Evolutionary conservation across 78 protist species (phyloP).

Genomic region (Dictyostelium intermedium): DNA sequence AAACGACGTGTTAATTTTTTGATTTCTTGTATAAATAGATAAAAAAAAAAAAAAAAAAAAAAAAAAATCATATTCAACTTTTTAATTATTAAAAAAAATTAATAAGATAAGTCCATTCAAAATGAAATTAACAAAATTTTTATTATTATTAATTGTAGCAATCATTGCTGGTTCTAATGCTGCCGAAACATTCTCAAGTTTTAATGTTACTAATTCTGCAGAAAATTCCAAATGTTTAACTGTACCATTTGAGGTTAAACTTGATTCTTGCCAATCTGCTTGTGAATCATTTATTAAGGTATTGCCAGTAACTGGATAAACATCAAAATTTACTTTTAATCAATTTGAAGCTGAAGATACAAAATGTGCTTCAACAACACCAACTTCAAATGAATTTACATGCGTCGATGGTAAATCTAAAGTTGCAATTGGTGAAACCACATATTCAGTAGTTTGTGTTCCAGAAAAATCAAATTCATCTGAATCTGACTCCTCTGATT

Average conservation of each 20-base stretch:
- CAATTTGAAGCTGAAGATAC: neutral
- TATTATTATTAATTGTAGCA: neutral
- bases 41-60: too few relatives aligned
- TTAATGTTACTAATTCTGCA: neutral
- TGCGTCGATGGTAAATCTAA: neutral
- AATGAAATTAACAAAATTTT: neutral
- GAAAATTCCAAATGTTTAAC: neutral
- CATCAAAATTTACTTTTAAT: neutral
- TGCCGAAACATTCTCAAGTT: neutral
- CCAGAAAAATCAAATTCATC: neutral
- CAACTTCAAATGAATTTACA: neutral
- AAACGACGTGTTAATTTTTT: too few relatives aligned
- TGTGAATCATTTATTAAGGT: neutral
- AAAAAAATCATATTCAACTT: too few relatives aligned
- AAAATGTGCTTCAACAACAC: neutral
- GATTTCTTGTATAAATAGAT: too few relatives aligned
- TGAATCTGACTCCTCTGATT: neutral
- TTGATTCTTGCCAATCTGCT: neutral
- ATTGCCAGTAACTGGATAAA: neutral
- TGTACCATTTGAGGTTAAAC: neutral
- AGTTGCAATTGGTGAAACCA: neutral
- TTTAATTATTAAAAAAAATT: too few relatives aligned
- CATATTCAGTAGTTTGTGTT: neutral
- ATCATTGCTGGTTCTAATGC: neutral
- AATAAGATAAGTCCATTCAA: neutral